Percentiles rank a stretch among this genome's conserved stretches.
phyloP scores from a whole-genome alignment of 2,329 filamentous ascomycete genomes.

The Emergomyces africanus region DNA sequence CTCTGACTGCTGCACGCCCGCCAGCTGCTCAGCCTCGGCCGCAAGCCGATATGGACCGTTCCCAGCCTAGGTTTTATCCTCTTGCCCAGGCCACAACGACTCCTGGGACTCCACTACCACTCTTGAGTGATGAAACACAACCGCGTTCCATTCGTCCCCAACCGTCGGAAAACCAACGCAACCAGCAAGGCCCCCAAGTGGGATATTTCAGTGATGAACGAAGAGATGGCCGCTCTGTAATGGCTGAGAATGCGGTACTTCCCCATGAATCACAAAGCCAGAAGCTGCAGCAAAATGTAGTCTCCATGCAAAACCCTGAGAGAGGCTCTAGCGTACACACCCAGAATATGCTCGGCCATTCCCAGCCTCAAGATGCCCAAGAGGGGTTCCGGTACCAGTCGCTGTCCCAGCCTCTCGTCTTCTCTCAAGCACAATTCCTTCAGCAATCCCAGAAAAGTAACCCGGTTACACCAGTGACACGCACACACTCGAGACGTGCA shows the following conservation, averaged over 20 bases:
- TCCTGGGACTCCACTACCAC: constrained; percentile 15
- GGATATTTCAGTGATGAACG: constrained; percentile 34
- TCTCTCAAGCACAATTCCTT: constrained; percentile 22
- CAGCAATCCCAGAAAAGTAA: constrained; percentile 8
- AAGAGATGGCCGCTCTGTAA: constrained; percentile 17
- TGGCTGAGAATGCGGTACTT: constrained; percentile 2
- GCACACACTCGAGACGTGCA: constrained; percentile 10
- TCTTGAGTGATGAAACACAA: constrained; percentile 23
- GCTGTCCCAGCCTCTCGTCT: constrained; percentile 7
- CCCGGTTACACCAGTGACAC: constrained; percentile 3
- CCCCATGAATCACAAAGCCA: constrained; percentile 5
- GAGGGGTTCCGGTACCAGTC: constrained; percentile 5
- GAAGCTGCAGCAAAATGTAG: constrained; percentile 3
- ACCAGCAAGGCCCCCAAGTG: constrained; percentile 28
- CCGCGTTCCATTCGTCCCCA: constrained; percentile 21
- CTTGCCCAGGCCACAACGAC: constrained; percentile 27
- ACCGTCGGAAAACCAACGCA: constrained; percentile 18
- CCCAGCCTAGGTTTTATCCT: constrained; percentile 23
- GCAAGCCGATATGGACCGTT: constrained; percentile 24
- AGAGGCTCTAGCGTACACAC: neutral
- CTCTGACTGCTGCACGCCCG: constrained; percentile 19
- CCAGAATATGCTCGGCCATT: constrained; percentile 2
- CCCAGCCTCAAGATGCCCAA: constrained; percentile 3
- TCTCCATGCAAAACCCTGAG: neutral
- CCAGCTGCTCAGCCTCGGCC: constrained; percentile 20